Conservation (phyloP, 2,329 filamentous ascomycete species). For the Aureobasidium namibiae region DNA sequence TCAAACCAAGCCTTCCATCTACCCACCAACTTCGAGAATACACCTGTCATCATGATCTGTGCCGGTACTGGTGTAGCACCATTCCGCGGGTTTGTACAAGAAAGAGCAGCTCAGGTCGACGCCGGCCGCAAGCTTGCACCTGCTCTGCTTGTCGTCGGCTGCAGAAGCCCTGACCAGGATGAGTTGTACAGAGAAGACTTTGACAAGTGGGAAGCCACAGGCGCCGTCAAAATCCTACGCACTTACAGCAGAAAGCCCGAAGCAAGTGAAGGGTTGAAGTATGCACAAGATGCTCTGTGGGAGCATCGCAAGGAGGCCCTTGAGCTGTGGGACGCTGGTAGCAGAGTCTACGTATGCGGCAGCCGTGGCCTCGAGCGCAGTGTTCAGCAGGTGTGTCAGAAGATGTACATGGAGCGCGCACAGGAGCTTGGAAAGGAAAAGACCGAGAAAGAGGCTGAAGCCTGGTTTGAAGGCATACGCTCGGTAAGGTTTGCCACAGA, state of each 20-base stretch:
- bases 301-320: conserved; percentile 38
- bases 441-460: conserved; percentile 20
- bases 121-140: conserved; percentile 41
- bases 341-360: conserved; percentile 59
- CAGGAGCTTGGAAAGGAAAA: conserved; percentile 27
- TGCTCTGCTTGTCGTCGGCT: conserved; percentile 59
- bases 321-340: conserved; percentile 39
- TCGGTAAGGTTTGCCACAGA: conserved; percentile 20
- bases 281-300: conserved; percentile 47
- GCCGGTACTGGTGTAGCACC: conserved; percentile 97
- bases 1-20: conserved; percentile 37
- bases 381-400: conserved; percentile 34
- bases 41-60: conserved; percentile 78
- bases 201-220: conserved; percentile 49
- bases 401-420: conserved; percentile 34
- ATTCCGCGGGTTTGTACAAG: conserved; percentile 97
- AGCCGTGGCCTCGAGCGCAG: conserved; percentile 40
- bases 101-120: conserved; percentile 51
- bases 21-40: conserved; percentile 32
- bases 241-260: conserved; percentile 46
- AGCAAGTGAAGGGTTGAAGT: conserved; percentile 40
- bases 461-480: conserved; percentile 21
- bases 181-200: conserved; percentile 54
- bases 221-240: conserved; percentile 53
- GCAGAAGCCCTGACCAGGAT: conserved; percentile 47